These are phyloP conservation scores for Diaporthe sp. DNA, from an alignment of 2,329 filamentous ascomycete species.

Conservation along the genomic window DNA sequence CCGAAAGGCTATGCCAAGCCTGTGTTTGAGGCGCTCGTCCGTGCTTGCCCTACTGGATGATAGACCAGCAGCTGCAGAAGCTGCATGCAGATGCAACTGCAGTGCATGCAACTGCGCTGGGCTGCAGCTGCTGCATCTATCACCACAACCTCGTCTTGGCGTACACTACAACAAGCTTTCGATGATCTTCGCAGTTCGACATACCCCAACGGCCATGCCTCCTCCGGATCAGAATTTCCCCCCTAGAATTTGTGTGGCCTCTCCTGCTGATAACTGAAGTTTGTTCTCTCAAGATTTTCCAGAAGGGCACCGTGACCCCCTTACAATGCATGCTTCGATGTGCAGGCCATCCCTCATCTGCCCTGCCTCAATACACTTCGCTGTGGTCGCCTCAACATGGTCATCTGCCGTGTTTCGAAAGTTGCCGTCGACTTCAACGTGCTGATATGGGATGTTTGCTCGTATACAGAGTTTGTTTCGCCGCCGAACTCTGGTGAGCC, in stretches of 20 bases:
- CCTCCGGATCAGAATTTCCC: background rate
- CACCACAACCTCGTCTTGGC: background rate
- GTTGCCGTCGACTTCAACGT: background rate
- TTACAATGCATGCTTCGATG: background rate
- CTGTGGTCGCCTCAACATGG: background rate
- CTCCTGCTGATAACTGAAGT: background rate
- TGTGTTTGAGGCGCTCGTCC: background rate
- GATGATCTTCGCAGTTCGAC: background rate
- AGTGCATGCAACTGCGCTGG: background rate
- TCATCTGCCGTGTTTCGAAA: constrained; percentile 1
- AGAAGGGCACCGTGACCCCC: background rate
- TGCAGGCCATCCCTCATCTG: background rate
- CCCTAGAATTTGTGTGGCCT: background rate
- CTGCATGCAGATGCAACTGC: background rate
- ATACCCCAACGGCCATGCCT: background rate
- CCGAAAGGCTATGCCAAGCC: constrained; percentile 6
- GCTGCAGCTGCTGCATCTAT: constrained; percentile 8
- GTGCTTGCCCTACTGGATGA: background rate
- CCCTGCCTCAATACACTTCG: background rate
- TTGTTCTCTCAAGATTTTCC: background rate
- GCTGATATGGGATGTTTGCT: background rate
- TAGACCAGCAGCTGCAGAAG: background rate
- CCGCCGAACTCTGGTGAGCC: background rate
- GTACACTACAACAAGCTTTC: background rate
- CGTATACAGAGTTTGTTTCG: constrained; percentile 7